Base-by-base conservation (phyloP, 371 early-diverging fungal species). In the Mucor lusitanicus region DNA sequence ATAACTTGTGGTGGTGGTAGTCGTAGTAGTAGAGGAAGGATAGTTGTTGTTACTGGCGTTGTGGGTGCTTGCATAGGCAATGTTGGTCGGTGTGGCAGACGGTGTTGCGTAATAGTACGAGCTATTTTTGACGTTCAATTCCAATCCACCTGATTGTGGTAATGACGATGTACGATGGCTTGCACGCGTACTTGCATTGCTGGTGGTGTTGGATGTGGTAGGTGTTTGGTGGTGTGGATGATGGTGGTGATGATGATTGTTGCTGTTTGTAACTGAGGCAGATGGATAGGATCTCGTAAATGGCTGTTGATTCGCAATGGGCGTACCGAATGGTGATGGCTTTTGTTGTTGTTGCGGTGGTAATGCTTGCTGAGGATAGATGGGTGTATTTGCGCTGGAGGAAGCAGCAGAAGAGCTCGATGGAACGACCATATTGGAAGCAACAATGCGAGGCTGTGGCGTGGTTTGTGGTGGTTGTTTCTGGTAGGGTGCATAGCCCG, bases 401-500 rank as follows among this genome's bases (percentile, higher is more conserved):
- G 46, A 46, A 21, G 21, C 19, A 19, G 46, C 13, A 25, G 50
- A 50, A 13, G 50, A 23, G 3, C 3, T 33, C 3, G 48, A 25
- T 7, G 50, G 8, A 3, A 50, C 12, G 12, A 37, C 7, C 9
- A n/a, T 23, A 48, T 48, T 48, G 48, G 48, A 48, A 37, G 58
- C 12, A 58, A 58, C 25, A 27, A 59, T 15, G 11, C 39, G 59
- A 21, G 59, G 40, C 12, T 67, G 60, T 56, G 61, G 8, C 3
- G 33, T 60, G 3, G 8, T 50, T 25, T 50, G 50, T 7, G 50
- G 7, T 33, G 33, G 23, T 27, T 71, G 75, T 33, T 65, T 67
- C 59, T 68, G 71, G 63, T 74, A 76, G 62, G 73, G 65, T 30
- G 60, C 54, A 59, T 56, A 70, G 32, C 55, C 42, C 23, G 58